Base-by-base conservation (phyloP, 331 rosid genomes). In the Ulmus americana region DNA sequence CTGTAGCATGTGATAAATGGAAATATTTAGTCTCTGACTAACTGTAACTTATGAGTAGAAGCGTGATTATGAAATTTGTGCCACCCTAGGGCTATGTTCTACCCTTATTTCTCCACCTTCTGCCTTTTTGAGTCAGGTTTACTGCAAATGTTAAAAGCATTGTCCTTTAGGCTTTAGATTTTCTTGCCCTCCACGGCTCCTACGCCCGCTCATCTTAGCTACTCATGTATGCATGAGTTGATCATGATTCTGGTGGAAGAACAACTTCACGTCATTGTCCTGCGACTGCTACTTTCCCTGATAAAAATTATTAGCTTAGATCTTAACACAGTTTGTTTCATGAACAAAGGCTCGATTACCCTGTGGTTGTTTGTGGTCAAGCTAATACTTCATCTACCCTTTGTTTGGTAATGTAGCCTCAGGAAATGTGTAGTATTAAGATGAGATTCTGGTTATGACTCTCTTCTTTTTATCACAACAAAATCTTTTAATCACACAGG, bases 401-500 rank as follows among this genome's bases (percentile, higher is more conserved):
- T 50, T 64, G 49, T 48, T n/a, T 15, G 54, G 69, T n/a, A 50
- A 38, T 35, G 57, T 20, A 7, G 12, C 18, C 22, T 53, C 40
- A 53, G 6, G 5, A 53, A 20, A 8, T 0, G 1, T 46, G 7
- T 13, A 6, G 45, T 39, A 6, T 14, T 0, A 3, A 35, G 10
- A 63, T 20, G 7, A 47, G 18, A 35, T 48, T 63, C 13, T 47
- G 55, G 35, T 39, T 15, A 9, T 38, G n/a, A 49, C 1, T 9
- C 57, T 28, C 2, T 28, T 7, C 47, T 10, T 28, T 35, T 45
- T 2, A 6, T 18, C 59, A 53, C 8, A 47, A 64, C 39, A 41
- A 43, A 55, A 60, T 65, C 70, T 1, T 35, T 62, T 49, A 10
- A 35, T 2, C 41, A 70, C 63, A 15, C 80, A 85, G 95, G 90